phyloP scores from a whole-genome alignment of 208 protist species.

The Zelonia costaricensis region DNA sequence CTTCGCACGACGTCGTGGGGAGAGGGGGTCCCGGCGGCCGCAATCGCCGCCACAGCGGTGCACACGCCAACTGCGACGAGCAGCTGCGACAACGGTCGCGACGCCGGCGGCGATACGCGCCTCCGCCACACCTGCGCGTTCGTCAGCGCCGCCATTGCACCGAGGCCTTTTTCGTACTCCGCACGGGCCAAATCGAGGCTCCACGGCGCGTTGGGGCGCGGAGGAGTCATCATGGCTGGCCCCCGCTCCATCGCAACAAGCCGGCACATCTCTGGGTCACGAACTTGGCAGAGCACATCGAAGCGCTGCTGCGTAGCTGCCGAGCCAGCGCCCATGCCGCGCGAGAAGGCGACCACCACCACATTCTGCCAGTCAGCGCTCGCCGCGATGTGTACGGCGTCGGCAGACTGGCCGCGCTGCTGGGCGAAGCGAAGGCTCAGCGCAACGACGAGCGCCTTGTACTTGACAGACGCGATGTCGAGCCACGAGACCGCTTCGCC shows the following conservation, averaged over 20 bases:
- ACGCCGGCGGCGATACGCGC: neutral
- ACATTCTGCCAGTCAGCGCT: constrained; percentile 46
- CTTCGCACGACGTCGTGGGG: constrained; percentile 8
- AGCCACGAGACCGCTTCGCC: constrained; percentile 45
- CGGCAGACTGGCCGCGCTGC: constrained; percentile 12
- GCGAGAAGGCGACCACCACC: constrained; percentile 27
- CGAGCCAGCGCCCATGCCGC: neutral
- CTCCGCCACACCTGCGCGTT: constrained; percentile 28
- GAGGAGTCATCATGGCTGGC: constrained; percentile 29
- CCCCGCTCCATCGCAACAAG: constrained; percentile 45
- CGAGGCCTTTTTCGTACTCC: constrained; percentile 17
- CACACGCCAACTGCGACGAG: neutral
- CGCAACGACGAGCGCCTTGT: constrained; percentile 40
- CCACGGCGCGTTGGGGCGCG: constrained; percentile 9
- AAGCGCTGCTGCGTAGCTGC: constrained; percentile 13
- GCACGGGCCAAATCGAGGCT: constrained; percentile 9
- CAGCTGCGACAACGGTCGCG: neutral
- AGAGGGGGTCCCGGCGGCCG: constrained; percentile 1
- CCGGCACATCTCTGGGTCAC: constrained; percentile 32
- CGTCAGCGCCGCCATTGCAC: constrained; percentile 8
- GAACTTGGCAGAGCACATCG: constrained; percentile 24
- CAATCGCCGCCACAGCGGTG: neutral
- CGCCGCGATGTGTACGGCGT: constrained; percentile 32
- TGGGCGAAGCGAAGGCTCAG: constrained; percentile 18
- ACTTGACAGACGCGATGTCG: constrained; percentile 55